Percentiles rank a stretch among this genome's conserved stretches.
Conservation (phyloP, 352 stramenopile genomes). For the Aphanomyces invadans region DNA sequence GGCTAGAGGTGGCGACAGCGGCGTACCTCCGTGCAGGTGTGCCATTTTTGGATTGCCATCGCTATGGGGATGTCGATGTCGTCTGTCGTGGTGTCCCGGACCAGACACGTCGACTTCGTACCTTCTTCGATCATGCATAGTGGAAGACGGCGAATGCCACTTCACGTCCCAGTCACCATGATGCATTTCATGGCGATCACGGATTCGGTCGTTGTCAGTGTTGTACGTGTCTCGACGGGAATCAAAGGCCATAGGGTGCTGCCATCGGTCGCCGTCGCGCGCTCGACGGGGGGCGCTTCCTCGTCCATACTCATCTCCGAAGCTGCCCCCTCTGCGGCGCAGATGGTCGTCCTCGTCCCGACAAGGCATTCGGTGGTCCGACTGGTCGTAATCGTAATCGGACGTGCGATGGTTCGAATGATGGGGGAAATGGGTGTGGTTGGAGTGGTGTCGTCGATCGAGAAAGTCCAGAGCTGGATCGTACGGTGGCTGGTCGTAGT, state of each 20-base stretch:
- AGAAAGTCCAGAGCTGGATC: constrained; percentile 8
- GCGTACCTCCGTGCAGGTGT: neutral
- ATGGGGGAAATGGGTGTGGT: neutral
- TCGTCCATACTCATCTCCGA: neutral
- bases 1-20: neutral
- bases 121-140: neutral
- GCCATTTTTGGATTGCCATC: neutral
- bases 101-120: neutral
- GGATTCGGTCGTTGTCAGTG: neutral
- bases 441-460: neutral
- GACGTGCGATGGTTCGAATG: neutral
- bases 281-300: no score
- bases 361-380: neutral
- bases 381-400: neutral
- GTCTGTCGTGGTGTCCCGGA: neutral
- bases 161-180: no score
- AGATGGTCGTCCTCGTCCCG: neutral
- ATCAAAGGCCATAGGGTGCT: neutral
- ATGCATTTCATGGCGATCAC: no score
- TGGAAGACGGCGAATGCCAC: no score
- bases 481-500: neutral
- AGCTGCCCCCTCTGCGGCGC: neutral
- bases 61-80: neutral
- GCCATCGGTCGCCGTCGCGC: no score
- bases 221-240: neutral